Evolutionary conservation across 352 stramenopile genomes (phyloP), one percentile per base, ranked within the genome.

Genomic region (Globisporangium megalacanthum): DNA sequence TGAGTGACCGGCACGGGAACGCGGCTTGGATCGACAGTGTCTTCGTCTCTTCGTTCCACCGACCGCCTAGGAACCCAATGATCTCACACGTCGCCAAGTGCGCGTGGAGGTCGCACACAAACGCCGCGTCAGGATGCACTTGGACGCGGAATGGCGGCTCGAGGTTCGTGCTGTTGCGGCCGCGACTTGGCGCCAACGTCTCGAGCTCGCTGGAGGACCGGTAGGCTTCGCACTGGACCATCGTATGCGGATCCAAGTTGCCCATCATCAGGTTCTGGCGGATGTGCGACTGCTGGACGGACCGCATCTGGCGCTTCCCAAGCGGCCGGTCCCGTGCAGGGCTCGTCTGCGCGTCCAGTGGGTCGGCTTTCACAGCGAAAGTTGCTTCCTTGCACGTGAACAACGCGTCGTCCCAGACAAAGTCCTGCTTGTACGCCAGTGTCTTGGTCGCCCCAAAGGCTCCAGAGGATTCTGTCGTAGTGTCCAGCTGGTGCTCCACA

Each of bases 61-160:
- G 77, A 2, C 94, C 94, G 52, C 86, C 94, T 37, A 98, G 64
- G 53, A 98, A 96, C 0, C 94, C 94, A 55, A 98, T 98, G 52
- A 98, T 96, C 76, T 98, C 94, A 37, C 83, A 94, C 17, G 88
- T 92, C 14, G 87, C 89, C 49, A 98, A 71, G 57, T 98, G 94
- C 6, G 90, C 78, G 65, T 98, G 94, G 51, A 98, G 64, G 60
- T 98, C 94, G 54, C 86, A 90, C 7, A 98, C 71, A 58, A 98
- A 97, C 5, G 77, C 79, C 5, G 79, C 92, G 50, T 97, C 87
- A 13, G 94, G 90, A 60, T 96, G 87, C 7, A 98, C 88, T 37
- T 80, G 47, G 19, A 98, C 77, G 17, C 73, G 70, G 59, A 97
- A 98, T 8, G 94, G 94, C 25, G 96, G 77, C 13, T 74, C 68